Evolutionary conservation across 163 green algal species (phyloP).

Genomic region (Prototheca wickerhamii): DNA sequence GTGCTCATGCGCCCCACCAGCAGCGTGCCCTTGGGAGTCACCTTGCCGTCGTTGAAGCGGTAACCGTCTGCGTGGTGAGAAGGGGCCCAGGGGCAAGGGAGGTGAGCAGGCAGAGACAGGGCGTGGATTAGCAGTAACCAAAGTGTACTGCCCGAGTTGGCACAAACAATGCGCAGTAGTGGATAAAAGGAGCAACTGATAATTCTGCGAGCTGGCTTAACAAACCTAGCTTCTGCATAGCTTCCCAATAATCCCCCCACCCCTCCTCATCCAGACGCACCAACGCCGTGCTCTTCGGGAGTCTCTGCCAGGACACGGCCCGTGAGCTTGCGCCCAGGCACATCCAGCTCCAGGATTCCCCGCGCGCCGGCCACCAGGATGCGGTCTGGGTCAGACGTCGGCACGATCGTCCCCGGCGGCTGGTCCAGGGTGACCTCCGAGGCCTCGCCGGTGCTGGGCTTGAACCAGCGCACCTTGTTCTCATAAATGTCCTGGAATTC

Average conservation of each 20-base stretch:
- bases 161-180: too few species aligned
- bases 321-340: background rate
- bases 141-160: too few species aligned
- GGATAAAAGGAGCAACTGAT: too few species aligned
- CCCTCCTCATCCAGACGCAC: constrained; percentile 1
- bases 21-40: constrained; percentile 28
- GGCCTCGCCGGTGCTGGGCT: background rate
- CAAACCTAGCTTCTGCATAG: too few species aligned
- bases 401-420: constrained; percentile 13
- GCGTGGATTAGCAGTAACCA: too few species aligned
- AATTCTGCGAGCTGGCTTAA: too few species aligned
- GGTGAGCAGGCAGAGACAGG: too few species aligned
- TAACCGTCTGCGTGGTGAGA: constrained; percentile 9
- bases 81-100: background rate
- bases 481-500: constrained; percentile 27
- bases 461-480: constrained; percentile 13
- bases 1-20: constrained; percentile 40
- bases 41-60: constrained; percentile 50
- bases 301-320: constrained; percentile 7
- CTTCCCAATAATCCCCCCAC: too few species aligned
- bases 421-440: constrained; percentile 8
- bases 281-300: constrained; percentile 14
- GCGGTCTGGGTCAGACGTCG: constrained; percentile 13
- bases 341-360: constrained; percentile 16
- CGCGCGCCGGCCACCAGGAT: constrained; percentile 13